phyloP scores from a whole-genome alignment of 1,139 yeast species.

The Magnusiomyces sp. region DNA sequence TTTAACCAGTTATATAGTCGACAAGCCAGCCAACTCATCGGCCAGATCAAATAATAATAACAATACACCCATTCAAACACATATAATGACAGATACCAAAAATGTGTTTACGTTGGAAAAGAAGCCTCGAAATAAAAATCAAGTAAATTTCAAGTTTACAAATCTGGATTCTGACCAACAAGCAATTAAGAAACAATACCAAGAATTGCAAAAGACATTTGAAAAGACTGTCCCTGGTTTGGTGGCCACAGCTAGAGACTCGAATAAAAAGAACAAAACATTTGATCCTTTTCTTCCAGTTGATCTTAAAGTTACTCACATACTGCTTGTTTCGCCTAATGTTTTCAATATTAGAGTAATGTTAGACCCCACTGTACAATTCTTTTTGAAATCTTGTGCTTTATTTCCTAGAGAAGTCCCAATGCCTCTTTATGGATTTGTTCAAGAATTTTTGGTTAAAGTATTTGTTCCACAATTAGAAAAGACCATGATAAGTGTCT shows the following conservation, averaged over 20 bases:
- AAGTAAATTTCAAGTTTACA: slow-evolving; percentile 21
- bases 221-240: slow-evolving; percentile 33
- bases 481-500: slow-evolving; percentile 41
- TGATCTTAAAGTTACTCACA: slow-evolving; percentile 34
- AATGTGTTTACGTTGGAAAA: slow-evolving; percentile 7
- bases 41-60: not conserved
- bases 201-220: slow-evolving; percentile 23
- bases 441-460: slow-evolving; percentile 54
- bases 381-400: slow-evolving; percentile 43
- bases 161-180: slow-evolving; percentile 23
- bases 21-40: slow-evolving; percentile 16
- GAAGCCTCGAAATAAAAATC: slow-evolving; percentile 15
- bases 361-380: slow-evolving; percentile 50
- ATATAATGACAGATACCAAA: not conserved
- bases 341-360: slow-evolving; percentile 78
- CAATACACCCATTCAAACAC: not conserved
- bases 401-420: slow-evolving; percentile 29
- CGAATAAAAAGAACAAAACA: slow-evolving; percentile 7
- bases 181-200: slow-evolving; percentile 23
- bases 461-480: slow-evolving; percentile 60
- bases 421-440: slow-evolving; percentile 37
- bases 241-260: slow-evolving; percentile 22
- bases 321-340: slow-evolving; percentile 62
- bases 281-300: slow-evolving; percentile 15
- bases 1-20: slow-evolving; percentile 48